Conservation (phyloP, 129 eudicot genomes). For the Centaurea solstitialis region DNA sequence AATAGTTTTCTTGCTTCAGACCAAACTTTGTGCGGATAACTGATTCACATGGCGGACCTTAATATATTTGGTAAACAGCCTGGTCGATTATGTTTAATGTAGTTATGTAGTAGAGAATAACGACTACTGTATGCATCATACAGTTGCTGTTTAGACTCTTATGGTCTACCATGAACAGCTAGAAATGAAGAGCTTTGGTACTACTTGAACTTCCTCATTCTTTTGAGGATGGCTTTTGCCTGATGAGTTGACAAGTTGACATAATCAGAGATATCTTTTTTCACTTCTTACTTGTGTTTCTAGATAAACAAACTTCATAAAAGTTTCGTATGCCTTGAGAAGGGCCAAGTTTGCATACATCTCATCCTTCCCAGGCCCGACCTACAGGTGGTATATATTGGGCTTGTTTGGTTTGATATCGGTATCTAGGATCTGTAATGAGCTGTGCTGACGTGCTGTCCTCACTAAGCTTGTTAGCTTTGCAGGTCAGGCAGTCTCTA, state of each 20-base stretch:
- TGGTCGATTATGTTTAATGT: background rate
- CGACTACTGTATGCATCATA: background rate
- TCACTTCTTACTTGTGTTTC: background rate
- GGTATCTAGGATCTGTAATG: background rate
- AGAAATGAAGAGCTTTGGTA: background rate
- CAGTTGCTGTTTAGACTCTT: background rate
- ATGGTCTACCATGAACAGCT: background rate
- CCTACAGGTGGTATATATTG: background rate
- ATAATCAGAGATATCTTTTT: background rate
- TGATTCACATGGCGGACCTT: background rate
- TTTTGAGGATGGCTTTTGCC: background rate
- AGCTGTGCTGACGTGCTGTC: constrained; percentile 9
- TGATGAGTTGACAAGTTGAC: background rate
- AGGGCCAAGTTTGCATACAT: background rate
- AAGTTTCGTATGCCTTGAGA: background rate
- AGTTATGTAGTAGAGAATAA: background rate
- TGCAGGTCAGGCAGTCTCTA: constrained; percentile 87
- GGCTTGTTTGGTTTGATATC: background rate
- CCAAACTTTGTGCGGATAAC: background rate
- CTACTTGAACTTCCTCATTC: background rate
- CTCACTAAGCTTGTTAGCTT: constrained; percentile 22
- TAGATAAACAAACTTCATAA: background rate
- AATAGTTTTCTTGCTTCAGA: background rate
- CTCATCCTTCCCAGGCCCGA: background rate
- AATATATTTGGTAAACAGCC: background rate